Conservation (phyloP, 257 asterid genomes). For the Apocynum venetum region DNA sequence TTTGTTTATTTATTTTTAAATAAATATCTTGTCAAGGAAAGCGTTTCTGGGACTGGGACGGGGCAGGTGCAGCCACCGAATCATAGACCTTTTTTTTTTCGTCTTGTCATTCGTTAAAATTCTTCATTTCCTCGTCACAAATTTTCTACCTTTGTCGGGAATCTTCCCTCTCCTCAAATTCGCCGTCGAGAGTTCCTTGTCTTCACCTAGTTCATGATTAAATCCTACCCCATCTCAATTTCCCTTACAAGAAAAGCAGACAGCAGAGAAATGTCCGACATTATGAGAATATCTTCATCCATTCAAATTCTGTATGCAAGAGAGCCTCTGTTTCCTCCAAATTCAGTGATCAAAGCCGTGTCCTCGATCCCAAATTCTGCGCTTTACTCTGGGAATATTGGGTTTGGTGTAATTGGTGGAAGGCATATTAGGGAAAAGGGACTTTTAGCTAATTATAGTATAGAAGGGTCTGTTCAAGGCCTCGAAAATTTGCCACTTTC, state of each 20-base stretch:
- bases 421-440: conserved; percentile 5
- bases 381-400: not conserved
- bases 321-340: conserved; percentile 14
- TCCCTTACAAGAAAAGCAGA: not conserved
- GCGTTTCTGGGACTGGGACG: no score
- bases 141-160: no score
- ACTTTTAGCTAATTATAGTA: conserved; percentile 24
- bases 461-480: conserved; percentile 40
- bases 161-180: not conserved
- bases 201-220: not conserved
- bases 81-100: no score
- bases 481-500: conserved; percentile 49
- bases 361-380: conserved; percentile 10
- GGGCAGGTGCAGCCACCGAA: no score
- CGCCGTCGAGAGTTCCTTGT: not conserved
- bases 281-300: conserved; percentile 24
- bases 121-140: no score
- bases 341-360: not conserved
- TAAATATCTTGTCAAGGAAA: no score
- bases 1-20: no score
- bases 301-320: conserved; percentile 26
- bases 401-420: conserved; percentile 1
- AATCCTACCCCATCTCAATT: not conserved
- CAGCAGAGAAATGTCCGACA: conserved; percentile 20
- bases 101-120: no score